Conservation (phyloP, 1,284 basidiomycete species). For the Exsudoporus floridanus region DNA sequence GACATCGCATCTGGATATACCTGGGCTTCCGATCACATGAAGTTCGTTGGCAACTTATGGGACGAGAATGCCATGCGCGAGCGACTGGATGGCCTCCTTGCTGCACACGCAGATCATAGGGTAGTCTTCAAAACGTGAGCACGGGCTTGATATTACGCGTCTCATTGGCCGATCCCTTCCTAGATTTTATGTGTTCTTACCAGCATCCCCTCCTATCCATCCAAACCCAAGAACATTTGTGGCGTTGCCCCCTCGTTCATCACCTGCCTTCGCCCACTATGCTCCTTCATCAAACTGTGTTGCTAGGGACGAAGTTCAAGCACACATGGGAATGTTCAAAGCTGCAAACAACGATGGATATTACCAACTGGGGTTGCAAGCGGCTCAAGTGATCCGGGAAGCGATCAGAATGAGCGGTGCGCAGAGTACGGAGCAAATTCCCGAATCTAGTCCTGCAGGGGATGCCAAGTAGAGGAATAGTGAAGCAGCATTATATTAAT, state of each 20-base stretch:
- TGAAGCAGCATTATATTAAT: constrained; percentile 7
- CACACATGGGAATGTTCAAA: constrained; percentile 89
- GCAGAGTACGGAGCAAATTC: neutral
- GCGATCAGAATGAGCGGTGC: constrained; percentile 40
- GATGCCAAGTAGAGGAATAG: constrained; percentile 1
- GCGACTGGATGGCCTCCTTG: constrained; percentile 64
- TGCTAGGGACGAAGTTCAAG: constrained; percentile 79
- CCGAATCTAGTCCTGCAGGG: neutral
- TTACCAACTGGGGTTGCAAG: constrained; percentile 77
- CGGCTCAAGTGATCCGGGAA: constrained; percentile 59
- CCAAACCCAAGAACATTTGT: constrained; percentile 69
- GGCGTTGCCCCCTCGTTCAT: constrained; percentile 61
- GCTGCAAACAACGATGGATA: constrained; percentile 85
- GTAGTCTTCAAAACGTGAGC: constrained; percentile 77
- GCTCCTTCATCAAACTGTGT: constrained; percentile 61
- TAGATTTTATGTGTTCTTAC: constrained; percentile 79
- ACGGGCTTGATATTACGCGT: neutral
- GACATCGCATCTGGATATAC: constrained; percentile 71
- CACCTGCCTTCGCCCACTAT: constrained; percentile 57
- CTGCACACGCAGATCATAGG: constrained; percentile 58
- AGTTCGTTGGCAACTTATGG: constrained; percentile 88
- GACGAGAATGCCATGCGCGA: constrained; percentile 64
- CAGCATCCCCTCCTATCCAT: constrained; percentile 56
- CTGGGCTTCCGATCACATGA: constrained; percentile 88
- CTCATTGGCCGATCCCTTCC: constrained; percentile 9